Conservation (phyloP, 805 yeast species). For the Candida oleophila region DNA sequence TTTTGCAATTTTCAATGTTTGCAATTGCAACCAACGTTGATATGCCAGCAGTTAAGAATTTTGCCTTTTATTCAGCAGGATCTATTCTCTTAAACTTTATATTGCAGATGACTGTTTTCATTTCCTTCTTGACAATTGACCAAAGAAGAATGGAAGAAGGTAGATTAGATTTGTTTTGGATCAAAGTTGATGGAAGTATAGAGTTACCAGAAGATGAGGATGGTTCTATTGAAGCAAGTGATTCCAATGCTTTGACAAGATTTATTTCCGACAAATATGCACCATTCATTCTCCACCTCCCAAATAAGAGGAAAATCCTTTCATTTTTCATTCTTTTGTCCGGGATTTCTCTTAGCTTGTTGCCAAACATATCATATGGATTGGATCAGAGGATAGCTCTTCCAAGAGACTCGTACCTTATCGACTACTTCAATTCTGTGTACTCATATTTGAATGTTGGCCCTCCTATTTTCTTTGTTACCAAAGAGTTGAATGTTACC, state of each 20-base stretch:
- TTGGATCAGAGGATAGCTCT: constrained; percentile 88
- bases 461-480: constrained; percentile 87
- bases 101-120: constrained; percentile 79
- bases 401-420: constrained; percentile 78
- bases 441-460: constrained; percentile 77
- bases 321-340: constrained; percentile 59
- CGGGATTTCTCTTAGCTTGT: constrained; percentile 62
- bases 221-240: constrained; percentile 2
- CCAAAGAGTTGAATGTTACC: constrained; percentile 67
- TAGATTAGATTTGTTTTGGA: constrained; percentile 59
- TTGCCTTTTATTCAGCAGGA: constrained; percentile 87
- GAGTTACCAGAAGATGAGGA: constrained; percentile 10
- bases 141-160: constrained; percentile 58
- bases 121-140: constrained; percentile 68
- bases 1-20: constrained; percentile 79
- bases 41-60: constrained; percentile 96
- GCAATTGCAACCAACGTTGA: constrained; percentile 73
- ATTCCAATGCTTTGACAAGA: constrained; percentile 16
- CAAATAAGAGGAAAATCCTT: constrained; percentile 48
- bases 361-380: constrained; percentile 75
- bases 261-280: constrained; percentile 53
- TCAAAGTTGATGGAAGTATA: constrained; percentile 24
- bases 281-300: constrained; percentile 52
- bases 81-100: constrained; percentile 76
- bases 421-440: constrained; percentile 76